Percentiles rank a stretch among this genome's conserved stretches.
These are phyloP conservation scores for Trypanosoma scelopori DNA, from an alignment of 208 protist species.

Conservation along the genomic window DNA sequence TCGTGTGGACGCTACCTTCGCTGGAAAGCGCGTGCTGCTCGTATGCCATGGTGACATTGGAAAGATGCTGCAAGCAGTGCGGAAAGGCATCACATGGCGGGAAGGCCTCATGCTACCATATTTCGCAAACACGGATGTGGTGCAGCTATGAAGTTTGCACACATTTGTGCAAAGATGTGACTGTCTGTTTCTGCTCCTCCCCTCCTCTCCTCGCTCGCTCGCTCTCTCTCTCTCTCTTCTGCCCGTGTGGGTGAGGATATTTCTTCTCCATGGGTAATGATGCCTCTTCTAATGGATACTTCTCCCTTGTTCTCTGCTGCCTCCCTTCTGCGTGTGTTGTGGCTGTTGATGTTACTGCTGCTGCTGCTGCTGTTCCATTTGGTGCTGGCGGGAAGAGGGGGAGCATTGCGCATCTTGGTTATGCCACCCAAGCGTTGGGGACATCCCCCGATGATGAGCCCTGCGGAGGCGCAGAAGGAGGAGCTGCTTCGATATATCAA, in stretches of 20 bases:
- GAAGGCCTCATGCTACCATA: constrained; percentile 72
- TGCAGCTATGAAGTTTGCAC: constrained; percentile 31
- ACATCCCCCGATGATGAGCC: constrained; percentile 12
- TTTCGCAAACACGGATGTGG: constrained; percentile 84
- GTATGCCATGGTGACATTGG: constrained; percentile 91
- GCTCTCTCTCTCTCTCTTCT: no score
- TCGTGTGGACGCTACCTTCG: constrained; percentile 50
- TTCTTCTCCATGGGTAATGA: constrained; percentile 3
- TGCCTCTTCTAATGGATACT: no score
- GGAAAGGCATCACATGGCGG: constrained; percentile 58
- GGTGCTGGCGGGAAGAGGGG: neutral
- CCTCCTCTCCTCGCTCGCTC: no score
- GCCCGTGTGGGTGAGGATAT: no score
- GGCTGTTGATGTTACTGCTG: no score
- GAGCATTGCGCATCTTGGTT: neutral
- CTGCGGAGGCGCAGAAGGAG: constrained; percentile 11
- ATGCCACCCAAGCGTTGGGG: constrained; percentile 73
- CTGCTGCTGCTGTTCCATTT: constrained; percentile 1
- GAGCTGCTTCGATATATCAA: constrained; percentile 58
- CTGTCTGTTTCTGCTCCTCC: constrained; percentile 6
- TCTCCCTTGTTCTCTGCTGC: no score
- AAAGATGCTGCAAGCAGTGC: constrained; percentile 86
- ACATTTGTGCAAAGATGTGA: neutral
- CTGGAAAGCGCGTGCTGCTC: constrained; percentile 70
- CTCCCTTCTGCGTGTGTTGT: no score